Evolutionary conservation across 768 basidiomycete species (phyloP).

Genomic region (Mycena amicta): DNA sequence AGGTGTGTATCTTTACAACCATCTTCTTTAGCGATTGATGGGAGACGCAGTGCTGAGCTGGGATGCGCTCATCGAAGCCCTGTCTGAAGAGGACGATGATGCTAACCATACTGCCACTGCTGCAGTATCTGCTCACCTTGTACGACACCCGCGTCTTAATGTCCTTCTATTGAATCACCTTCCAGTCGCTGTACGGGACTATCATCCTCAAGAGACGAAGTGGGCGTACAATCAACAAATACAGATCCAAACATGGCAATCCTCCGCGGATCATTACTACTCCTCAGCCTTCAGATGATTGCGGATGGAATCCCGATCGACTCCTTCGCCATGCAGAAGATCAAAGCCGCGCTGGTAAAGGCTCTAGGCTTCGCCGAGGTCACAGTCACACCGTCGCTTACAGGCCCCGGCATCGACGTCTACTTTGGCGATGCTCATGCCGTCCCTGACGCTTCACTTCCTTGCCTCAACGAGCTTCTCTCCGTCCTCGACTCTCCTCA

Average conservation of each 20-base stretch:
- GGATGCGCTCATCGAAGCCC: constrained; percentile 59
- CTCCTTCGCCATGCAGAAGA: constrained; percentile 51
- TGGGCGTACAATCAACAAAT: constrained; percentile 14
- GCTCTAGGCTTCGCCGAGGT: constrained; percentile 59
- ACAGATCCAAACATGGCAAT: constrained; percentile 50
- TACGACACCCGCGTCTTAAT: constrained; percentile 26
- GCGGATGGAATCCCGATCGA: constrained; percentile 63
- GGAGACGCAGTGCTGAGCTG: constrained; percentile 62
- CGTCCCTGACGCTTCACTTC: constrained; percentile 46
- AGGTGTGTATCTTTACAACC: constrained; percentile 38
- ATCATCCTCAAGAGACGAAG: constrained; percentile 31
- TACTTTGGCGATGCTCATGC: constrained; percentile 50
- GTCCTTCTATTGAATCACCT: background rate
- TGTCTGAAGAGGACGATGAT: constrained; percentile 57
- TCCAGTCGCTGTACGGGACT: constrained; percentile 51
- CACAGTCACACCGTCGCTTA: constrained; percentile 44
- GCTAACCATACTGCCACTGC: constrained; percentile 41
- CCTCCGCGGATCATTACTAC: constrained; percentile 56
- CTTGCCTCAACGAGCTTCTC: constrained; percentile 63
- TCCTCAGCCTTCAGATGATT: constrained; percentile 67
- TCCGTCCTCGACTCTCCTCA: constrained; percentile 62
- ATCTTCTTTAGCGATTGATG: background rate
- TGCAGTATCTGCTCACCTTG: constrained; percentile 43
- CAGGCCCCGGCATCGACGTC: constrained; percentile 54
- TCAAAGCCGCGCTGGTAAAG: constrained; percentile 58